Evolutionary conservation across 345 rosid species (phyloP).

Genomic region (Lenwebbia sp.): DNA sequence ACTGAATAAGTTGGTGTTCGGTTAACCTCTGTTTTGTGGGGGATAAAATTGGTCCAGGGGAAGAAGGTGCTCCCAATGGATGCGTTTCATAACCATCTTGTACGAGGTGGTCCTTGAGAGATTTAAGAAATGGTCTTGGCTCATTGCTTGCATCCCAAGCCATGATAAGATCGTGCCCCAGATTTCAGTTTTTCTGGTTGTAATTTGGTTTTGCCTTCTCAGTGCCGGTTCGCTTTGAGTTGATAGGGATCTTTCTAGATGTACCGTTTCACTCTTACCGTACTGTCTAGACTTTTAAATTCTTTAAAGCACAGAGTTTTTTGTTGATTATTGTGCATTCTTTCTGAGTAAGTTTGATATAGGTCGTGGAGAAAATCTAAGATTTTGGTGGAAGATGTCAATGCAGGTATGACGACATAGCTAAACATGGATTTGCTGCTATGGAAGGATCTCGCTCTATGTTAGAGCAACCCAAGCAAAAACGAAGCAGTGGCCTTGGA

Average conservation of each 20-base stretch:
- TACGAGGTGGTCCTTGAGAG: neutral
- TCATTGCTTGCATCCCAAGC: neutral
- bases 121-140: neutral
- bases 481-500: too few relatives aligned
- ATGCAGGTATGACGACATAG: too few relatives aligned
- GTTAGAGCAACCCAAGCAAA: too few relatives aligned
- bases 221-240: neutral
- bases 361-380: too few relatives aligned
- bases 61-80: neutral
- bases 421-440: too few relatives aligned
- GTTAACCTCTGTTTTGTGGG: neutral
- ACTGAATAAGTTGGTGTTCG: neutral
- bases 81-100: neutral
- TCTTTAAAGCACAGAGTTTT: too few relatives aligned
- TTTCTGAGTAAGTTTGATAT: too few relatives aligned
- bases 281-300: too few relatives aligned
- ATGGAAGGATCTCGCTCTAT: too few relatives aligned
- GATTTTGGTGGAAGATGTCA: too few relatives aligned
- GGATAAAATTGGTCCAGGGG: neutral
- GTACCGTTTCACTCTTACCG: neutral
- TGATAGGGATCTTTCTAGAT: neutral
- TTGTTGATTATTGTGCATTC: too few relatives aligned
- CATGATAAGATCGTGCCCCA: neutral
- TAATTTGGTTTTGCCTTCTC: neutral
- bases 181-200: too few relatives aligned